Percentiles rank a stretch among this genome's conserved stretches.
Conservation (phyloP, 331 rosid genomes). For the Ulmus americana region DNA sequence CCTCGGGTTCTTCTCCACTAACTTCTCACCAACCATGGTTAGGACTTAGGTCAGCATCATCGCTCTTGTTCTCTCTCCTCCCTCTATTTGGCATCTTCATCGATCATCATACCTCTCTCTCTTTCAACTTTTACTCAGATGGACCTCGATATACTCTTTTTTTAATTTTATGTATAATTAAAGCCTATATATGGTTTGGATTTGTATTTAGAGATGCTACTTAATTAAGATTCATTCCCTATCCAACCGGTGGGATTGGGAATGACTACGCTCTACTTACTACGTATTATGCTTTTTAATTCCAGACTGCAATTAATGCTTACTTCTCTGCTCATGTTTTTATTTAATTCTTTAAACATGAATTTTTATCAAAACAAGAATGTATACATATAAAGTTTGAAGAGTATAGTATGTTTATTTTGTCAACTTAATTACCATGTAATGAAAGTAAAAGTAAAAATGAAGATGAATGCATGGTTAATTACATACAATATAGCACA, state of each 20-base stretch:
- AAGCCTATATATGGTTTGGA: slow-evolving; percentile 46
- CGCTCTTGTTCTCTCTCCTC: slow-evolving; percentile 18
- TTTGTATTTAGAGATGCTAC: slow-evolving; percentile 56
- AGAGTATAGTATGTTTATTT: too few species aligned
- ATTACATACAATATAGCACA: too few species aligned
- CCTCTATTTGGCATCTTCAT: neutral
- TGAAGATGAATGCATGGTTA: too few species aligned
- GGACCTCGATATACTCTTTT: slow-evolving; percentile 52
- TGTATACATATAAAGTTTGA: too few species aligned
- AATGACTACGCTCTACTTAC: slow-evolving; percentile 46
- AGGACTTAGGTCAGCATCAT: slow-evolving; percentile 79
- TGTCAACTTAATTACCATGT: too few species aligned
- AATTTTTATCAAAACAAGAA: neutral
- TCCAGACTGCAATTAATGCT: slow-evolving; percentile 28
- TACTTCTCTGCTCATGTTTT: slow-evolving; percentile 25
- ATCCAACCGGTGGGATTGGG: slow-evolving; percentile 37
- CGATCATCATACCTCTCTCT: neutral
- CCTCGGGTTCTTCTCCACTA: slow-evolving; percentile 73
- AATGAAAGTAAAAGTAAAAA: too few species aligned
- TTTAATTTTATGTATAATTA: slow-evolving; percentile 35
- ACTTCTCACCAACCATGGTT: slow-evolving; percentile 93
- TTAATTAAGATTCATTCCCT: slow-evolving; percentile 41
- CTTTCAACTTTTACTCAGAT: slow-evolving; percentile 31
- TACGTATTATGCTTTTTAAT: slow-evolving; percentile 35
- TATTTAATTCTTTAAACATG: slow-evolving; percentile 13